Base-by-base conservation (phyloP, 1,139 yeast species). In the Diutina mesorugosa region DNA sequence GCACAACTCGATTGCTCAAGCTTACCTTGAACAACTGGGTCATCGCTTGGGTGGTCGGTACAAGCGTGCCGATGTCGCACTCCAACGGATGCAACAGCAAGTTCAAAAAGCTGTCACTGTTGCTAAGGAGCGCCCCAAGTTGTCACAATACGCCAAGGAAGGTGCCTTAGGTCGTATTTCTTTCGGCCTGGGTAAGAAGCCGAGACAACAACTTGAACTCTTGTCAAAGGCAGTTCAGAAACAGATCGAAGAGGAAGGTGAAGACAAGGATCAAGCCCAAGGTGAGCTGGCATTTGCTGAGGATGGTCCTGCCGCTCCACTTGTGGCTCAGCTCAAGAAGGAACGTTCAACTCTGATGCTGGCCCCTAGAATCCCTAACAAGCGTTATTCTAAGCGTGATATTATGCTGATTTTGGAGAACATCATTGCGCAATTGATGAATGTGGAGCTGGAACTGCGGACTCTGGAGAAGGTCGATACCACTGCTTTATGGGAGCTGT, bases 21-120 rank as follows among this genome's bases (percentile, higher is more conserved):
- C 96, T n/a, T 91, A 95, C 66, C 76, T 93, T 69, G 95, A 89
- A 66, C 96, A 90, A 70, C 87, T 95, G 61, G 96, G 97, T 55
- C 96, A 90, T 68, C 83, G 95, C 71, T 76, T 88, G 59, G 95
- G 96, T 61, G 95, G 96, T 55, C 84, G 96, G 68, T 80, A 83
- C 64, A 85, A 88, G 73, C 79, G 96, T 67, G 93, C 95, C n/a
- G 97, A 90, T 69, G 87, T 91, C 63, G 97, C 97, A 0, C 78
- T 91, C 65, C 97, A 89, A 72, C 85, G 97, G 77, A 91, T 93
- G 97, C 98, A 93, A 73, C 97, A 91, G 67, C 98, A 93, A 72
- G 97, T 95, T 58, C 96, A 91, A 68, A 88, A 88, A 67, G 98
- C 98, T 8, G 97, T 93, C 28, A 88, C 95, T 55, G 95, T 90